Evolutionary conservation across 352 stramenopile species (phyloP), one percentile per base, ranked within the genome.

Genomic region (Pythium brachiatum): DNA sequence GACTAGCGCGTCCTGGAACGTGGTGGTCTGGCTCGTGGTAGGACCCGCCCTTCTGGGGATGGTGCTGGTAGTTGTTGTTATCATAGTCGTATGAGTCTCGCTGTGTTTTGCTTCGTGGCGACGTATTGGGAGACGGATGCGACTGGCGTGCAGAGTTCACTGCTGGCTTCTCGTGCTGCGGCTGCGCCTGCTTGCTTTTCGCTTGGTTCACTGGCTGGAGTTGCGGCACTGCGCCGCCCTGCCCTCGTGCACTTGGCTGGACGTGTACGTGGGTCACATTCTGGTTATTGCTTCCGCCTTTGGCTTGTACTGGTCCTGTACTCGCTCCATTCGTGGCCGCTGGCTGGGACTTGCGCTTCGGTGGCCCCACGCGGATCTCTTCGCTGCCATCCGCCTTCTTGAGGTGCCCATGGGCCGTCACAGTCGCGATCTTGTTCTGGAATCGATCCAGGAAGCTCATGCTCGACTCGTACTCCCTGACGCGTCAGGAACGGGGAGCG

Each of bases 371-470:
- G 2, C 85, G 85, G 53, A 94, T 89, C 64, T 90, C 85, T 51
- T 94, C 83, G 56, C 79, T 90, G 20, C 85, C 85, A 51, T 92
- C 85, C 7, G 81, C 79, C 43, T 90, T 89, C 59, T 86, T 88
- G 9, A 92, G 72, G 27, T 90, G 83, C 0, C 83, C 83, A 54
- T 92, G 83, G 3, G 82, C 83, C 3, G 81, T 92, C 62, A 94
- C 85, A 0, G 83, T 92, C 52, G 81, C 77, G 53, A 92, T 91
- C 70, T 94, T 94, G 57, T 81, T 78, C 46, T 91, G 82, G 61
- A 94, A 94, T 50, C 85, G 73, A 57, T 91, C 82, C 32, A 92
- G 66, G 63, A 94, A 94, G 71, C 79, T 94, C 85, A 94, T 92
- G 11, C 2, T 47, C 47, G 20, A n/a, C 7, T 0, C 0, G 18